Evolutionary conservation across 257 asterid genomes (phyloP).

Genomic region (Nicotiana attenuata): DNA sequence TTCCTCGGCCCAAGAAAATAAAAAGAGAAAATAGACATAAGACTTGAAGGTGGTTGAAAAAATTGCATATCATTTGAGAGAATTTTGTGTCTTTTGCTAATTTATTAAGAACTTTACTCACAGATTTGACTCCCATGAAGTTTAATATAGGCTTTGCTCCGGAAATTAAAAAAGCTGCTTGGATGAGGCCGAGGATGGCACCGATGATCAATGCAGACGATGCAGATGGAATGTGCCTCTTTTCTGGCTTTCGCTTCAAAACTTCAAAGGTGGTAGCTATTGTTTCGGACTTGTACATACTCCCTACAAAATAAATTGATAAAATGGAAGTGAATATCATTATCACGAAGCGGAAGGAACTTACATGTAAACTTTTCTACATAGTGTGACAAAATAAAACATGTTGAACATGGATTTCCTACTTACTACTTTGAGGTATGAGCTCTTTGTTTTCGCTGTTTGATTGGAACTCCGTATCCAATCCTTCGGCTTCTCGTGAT

Average conservation of each 20-base stretch:
- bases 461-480: conserved; percentile 18
- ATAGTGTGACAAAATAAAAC: background rate
- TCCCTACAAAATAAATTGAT: conserved; percentile 26
- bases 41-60: background rate
- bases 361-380: background rate
- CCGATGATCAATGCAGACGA: conserved; percentile 76
- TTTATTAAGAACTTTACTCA: conserved; percentile 22
- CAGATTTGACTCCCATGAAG: conserved; percentile 72
- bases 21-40: background rate
- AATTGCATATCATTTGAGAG: background rate
- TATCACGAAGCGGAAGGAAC: background rate
- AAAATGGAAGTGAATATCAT: background rate
- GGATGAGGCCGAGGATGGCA: conserved; percentile 54
- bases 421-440: conserved; percentile 42
- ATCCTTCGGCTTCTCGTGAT: conserved; percentile 19
- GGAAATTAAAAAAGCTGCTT: conserved; percentile 46
- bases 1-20: background rate
- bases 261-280: conserved; percentile 25
- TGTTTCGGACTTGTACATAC: conserved; percentile 11
- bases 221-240: conserved; percentile 61
- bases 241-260: conserved; percentile 21
- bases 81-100: background rate
- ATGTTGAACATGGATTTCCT: background rate
- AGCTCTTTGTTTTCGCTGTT: conserved; percentile 42
- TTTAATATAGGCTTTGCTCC: conserved; percentile 53